These are phyloP conservation scores for Aspergillus niger DNA, from an alignment of 2,329 filamentous ascomycete genomes.

Conservation along the genomic window DNA sequence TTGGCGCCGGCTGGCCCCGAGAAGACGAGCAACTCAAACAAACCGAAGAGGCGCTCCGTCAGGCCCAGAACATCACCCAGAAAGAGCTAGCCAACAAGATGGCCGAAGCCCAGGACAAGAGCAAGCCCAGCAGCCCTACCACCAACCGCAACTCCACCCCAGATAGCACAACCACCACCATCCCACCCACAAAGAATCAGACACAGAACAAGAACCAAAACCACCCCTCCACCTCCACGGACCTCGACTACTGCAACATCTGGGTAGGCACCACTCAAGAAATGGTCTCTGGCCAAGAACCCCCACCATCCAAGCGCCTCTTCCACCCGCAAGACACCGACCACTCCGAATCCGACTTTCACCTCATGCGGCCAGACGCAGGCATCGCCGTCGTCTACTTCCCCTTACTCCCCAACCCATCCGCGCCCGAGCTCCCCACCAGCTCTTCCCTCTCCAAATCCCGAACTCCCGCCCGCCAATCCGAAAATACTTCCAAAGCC, in stretches of 20 bases:
- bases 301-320: conserved; percentile 54
- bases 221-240: conserved; percentile 49
- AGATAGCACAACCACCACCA: conserved; percentile 44
- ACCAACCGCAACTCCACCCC: conserved; percentile 29
- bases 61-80: conserved; percentile 64
- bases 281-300: conserved; percentile 58
- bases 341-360: conserved; percentile 64
- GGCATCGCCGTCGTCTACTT: conserved; percentile 90
- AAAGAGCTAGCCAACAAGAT: conserved; percentile 66
- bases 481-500: conserved; percentile 22
- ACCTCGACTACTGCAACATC: conserved; percentile 87
- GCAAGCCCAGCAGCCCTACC: conserved; percentile 32
- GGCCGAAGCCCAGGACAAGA: conserved; percentile 55
- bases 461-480: conserved; percentile 24
- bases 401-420: conserved; percentile 78
- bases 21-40: conserved; percentile 59
- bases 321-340: conserved; percentile 53
- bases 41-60: conserved; percentile 65
- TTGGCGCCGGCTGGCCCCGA: conserved; percentile 92
- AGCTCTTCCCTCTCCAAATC: conserved; percentile 27
- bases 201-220: conserved; percentile 22
- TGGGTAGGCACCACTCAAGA: conserved; percentile 90
- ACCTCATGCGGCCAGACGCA: conserved; percentile 72
- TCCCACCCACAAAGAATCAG: conserved; percentile 34
- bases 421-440: conserved; percentile 34